These are phyloP conservation scores for Lactarius sanguifluus DNA, from an alignment of 768 basidiomycete genomes.

Conservation along the genomic window DNA sequence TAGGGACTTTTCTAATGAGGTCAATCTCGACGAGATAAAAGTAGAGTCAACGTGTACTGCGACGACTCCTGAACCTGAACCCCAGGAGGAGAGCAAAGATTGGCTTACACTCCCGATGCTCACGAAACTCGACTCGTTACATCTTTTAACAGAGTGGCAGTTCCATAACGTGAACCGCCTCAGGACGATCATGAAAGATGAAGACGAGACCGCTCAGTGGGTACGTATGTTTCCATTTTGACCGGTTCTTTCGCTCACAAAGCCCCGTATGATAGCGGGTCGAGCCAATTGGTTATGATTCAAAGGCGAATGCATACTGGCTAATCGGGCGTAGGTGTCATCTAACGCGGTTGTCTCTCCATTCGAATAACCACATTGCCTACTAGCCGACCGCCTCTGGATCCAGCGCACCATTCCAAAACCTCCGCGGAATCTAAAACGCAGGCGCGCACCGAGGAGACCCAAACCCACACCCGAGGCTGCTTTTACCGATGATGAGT, in stretches of 20 bases:
- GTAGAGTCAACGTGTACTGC: constrained; percentile 18
- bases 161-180: constrained; percentile 75
- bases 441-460: constrained; percentile 42
- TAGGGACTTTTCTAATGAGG: neutral
- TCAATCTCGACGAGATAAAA: constrained; percentile 13
- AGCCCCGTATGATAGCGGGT: constrained; percentile 53
- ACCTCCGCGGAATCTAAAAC: constrained; percentile 42
- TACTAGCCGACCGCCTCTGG: constrained; percentile 77
- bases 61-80: constrained; percentile 14
- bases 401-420: constrained; percentile 70
- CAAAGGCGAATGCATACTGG: constrained; percentile 80
- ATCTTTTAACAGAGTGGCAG: constrained; percentile 80
- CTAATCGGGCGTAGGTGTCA: constrained; percentile 66
- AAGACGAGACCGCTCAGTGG: constrained; percentile 78
- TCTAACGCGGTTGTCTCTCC: constrained; percentile 1
- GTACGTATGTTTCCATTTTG: constrained; percentile 42
- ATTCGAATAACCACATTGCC: constrained; percentile 5
- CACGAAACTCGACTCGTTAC: constrained; percentile 70
- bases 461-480: constrained; percentile 23
- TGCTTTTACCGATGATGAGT: constrained; percentile 31
- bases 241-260: constrained; percentile 9
- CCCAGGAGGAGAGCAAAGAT: constrained; percentile 48
- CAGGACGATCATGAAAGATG: constrained; percentile 70
- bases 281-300: constrained; percentile 84
- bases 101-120: constrained; percentile 75